Percentiles rank a stretch among this genome's conserved stretches.
phyloP scores from a whole-genome alignment of 441 rosid genomes.

The Aquilaria agallochum region DNA sequence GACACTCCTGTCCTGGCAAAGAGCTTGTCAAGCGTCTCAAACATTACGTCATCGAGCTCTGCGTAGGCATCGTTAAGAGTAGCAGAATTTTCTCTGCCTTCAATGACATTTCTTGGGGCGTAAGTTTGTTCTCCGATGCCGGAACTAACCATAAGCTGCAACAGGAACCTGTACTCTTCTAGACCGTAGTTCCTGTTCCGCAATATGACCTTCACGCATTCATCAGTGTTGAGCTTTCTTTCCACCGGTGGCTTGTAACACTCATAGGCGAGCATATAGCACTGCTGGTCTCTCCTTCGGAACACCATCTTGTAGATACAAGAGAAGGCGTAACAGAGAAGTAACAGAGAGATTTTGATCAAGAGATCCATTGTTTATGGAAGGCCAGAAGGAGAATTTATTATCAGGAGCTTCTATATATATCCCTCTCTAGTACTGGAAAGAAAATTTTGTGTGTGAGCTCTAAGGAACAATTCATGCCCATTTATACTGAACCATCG shows the following conservation, averaged over 20 bases:
- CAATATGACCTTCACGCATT: conserved; percentile 27
- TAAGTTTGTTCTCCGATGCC: conserved; percentile 76
- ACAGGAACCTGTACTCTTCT: conserved; percentile 56
- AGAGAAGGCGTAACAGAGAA: conserved; percentile 26
- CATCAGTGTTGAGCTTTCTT: conserved; percentile 33
- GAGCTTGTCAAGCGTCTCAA: conserved; percentile 42
- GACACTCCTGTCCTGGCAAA: conserved; percentile 39
- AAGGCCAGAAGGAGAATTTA: too few species aligned
- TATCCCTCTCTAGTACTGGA: too few species aligned
- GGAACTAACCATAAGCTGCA: conserved; percentile 49
- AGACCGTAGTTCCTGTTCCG: conserved; percentile 55
- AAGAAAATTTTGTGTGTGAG: too few species aligned
- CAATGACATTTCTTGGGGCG: conserved; percentile 41
- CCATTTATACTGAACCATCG: too few species aligned
- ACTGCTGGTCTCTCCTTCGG: conserved; percentile 26
- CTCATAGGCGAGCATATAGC: conserved; percentile 49
- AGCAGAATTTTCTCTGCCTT: conserved; percentile 47
- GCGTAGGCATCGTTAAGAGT: conserved; percentile 31
- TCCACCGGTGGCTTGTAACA: conserved; percentile 41
- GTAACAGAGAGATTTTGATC: conserved; percentile 13
- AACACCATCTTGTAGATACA: conserved; percentile 23
- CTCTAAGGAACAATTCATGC: too few species aligned
- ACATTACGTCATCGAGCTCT: conserved; percentile 54
- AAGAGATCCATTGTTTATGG: conserved; percentile 30
- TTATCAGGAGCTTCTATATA: too few species aligned